Percentiles rank a stretch among this genome's conserved stretches.
Evolutionary conservation across 202 grass and related monocot species (phyloP).

Genomic region (Zoysia matrella): DNA sequence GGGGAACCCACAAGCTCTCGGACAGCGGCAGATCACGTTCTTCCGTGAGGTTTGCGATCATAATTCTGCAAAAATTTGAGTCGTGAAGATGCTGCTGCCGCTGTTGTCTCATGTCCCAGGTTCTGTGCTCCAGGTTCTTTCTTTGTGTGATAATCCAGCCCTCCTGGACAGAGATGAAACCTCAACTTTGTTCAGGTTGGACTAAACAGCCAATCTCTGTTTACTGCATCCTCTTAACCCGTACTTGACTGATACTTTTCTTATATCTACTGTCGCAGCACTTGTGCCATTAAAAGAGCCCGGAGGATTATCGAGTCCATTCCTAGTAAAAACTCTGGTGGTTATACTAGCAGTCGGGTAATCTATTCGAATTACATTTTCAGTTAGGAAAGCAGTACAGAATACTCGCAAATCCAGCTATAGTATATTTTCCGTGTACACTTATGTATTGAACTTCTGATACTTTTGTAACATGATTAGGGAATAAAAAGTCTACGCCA

Average conservation of each 20-base stretch:
- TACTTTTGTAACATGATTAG: constrained; percentile 39
- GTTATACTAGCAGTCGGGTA: constrained; percentile 70
- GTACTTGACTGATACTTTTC: background rate
- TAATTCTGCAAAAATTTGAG: background rate
- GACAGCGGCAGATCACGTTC: constrained; percentile 66
- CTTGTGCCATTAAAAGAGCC: constrained; percentile 64
- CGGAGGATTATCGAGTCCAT: constrained; percentile 48
- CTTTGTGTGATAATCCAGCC: constrained; percentile 67
- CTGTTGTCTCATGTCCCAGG: background rate
- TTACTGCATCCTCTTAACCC: background rate
- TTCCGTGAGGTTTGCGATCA: constrained; percentile 63
- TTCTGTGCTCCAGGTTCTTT: constrained; percentile 65
- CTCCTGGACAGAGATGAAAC: constrained; percentile 60
- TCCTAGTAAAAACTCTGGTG: constrained; percentile 54
- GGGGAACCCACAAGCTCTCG: constrained; percentile 75
- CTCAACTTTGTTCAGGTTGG: constrained; percentile 68
- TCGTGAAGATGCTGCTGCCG: background rate
- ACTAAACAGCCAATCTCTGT: background rate
- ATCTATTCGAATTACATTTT: background rate
- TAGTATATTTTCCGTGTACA: background rate
- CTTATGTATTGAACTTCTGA: background rate
- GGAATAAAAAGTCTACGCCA: constrained; percentile 63
- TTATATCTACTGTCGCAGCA: constrained; percentile 37
- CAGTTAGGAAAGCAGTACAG: background rate
- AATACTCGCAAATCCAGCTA: background rate